Conservation (phyloP, 192 early-diverging fungal genomes). For the Nowakowskiella sp. region DNA sequence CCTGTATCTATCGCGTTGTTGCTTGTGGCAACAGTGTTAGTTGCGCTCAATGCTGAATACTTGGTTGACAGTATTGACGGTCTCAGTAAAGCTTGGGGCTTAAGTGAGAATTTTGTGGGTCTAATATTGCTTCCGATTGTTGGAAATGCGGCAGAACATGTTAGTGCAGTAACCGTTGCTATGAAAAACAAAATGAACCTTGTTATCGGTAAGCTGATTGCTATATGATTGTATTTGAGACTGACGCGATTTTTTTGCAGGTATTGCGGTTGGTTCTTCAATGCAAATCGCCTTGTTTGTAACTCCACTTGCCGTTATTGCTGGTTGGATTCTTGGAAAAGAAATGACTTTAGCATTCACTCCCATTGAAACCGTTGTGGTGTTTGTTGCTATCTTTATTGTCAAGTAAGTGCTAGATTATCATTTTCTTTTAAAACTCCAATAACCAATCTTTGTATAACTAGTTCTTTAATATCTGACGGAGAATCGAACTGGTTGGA, state of each 20-base stretch:
- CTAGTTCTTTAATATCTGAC: constrained; percentile 52
- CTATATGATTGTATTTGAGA: too few relatives aligned
- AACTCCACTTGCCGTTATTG: constrained; percentile 49
- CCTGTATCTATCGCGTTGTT: constrained; percentile 54
- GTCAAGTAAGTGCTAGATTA: constrained; percentile 65
- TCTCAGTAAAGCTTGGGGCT: constrained; percentile 57
- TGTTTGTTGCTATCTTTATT: constrained; percentile 74
- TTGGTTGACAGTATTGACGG: constrained; percentile 77
- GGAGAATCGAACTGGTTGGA: constrained; percentile 91
- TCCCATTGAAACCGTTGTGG: constrained; percentile 68
- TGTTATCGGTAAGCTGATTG: constrained; percentile 57
- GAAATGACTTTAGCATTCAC: constrained; percentile 80
- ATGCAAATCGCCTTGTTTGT: constrained; percentile 73
- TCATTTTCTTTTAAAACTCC: background rate
- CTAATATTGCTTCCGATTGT: constrained; percentile 87
- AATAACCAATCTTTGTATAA: constrained; percentile 29
- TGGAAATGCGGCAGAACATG: constrained; percentile 85
- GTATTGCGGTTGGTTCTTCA: constrained; percentile 79
- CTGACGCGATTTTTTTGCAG: constrained; percentile 57
- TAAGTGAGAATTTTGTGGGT: constrained; percentile 81
- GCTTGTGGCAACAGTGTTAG: constrained; percentile 53
- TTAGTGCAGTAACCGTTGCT: constrained; percentile 71
- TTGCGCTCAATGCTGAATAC: constrained; percentile 77
- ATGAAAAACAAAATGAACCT: constrained; percentile 90
- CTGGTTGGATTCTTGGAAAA: constrained; percentile 76